A percentile compares a stretch with the other conserved stretches of the same genome.
Evolutionary conservation across 164 flowering plant species (phyloP).

Genomic region (Stephania cephalantha): DNA sequence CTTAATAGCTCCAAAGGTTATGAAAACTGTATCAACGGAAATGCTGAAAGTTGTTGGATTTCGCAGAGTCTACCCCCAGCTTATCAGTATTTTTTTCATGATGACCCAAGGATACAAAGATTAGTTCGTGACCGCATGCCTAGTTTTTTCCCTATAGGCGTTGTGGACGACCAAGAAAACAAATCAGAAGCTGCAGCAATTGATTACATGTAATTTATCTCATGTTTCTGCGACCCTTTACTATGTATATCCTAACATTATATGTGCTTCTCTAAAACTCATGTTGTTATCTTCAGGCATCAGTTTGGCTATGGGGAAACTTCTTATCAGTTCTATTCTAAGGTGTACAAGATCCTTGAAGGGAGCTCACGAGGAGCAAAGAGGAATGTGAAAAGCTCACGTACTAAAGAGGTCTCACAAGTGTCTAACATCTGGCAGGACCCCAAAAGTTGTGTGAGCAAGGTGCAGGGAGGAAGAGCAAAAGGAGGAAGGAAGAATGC

Average conservation of each 20-base stretch:
- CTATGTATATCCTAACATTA: not conserved
- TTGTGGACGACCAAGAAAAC: slow-evolving; percentile 21
- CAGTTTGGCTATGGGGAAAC: slow-evolving; percentile 52
- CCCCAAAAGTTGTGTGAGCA: slow-evolving; percentile 34
- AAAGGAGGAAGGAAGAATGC: slow-evolving; percentile 29
- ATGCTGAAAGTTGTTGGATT: slow-evolving; percentile 14
- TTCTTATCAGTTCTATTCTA: not conserved
- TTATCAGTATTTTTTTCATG: slow-evolving; percentile 61
- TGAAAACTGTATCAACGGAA: slow-evolving; percentile 10
- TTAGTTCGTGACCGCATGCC: slow-evolving; percentile 61
- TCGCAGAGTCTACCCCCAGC: slow-evolving; percentile 42
- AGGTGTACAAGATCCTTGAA: slow-evolving; percentile 13
- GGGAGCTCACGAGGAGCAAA: slow-evolving; percentile 17
- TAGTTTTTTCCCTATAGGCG: slow-evolving; percentile 57
- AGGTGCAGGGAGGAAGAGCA: slow-evolving; percentile 19
- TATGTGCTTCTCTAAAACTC: not conserved
- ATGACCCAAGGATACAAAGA: slow-evolving; percentile 58
- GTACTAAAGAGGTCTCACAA: slow-evolving; percentile 22
- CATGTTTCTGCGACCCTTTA: not conserved
- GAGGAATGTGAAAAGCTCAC: slow-evolving; percentile 30
- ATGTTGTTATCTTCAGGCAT: slow-evolving; percentile 37
- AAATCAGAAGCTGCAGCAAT: slow-evolving; percentile 33
- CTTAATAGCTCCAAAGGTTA: not conserved
- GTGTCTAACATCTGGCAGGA: slow-evolving; percentile 51
- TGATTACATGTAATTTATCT: slow-evolving; percentile 59